phyloP scores from a whole-genome alignment of 208 protist genomes.

The Endotrypanum monterogeii region DNA sequence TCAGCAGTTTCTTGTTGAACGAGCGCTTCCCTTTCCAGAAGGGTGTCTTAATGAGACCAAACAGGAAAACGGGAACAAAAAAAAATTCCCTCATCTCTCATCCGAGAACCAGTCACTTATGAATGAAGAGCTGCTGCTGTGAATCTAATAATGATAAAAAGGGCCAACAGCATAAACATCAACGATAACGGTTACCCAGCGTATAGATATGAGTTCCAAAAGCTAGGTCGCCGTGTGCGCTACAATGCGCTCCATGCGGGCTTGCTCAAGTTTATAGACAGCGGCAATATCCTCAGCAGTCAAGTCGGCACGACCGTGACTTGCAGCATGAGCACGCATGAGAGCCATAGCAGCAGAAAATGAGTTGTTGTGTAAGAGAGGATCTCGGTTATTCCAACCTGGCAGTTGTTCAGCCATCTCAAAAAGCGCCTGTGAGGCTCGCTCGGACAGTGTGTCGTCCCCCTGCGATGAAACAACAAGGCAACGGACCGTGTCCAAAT shows the following conservation, averaged over 20 bases:
- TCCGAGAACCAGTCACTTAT: background rate
- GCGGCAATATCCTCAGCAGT: slow-evolving; percentile 45
- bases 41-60: too few relatives aligned
- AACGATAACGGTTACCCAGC: background rate
- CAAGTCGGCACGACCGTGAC: slow-evolving; percentile 45
- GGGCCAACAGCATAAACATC: background rate
- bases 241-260: slow-evolving; percentile 33
- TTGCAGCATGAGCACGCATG: slow-evolving; percentile 67
- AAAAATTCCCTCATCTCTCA: too few relatives aligned
- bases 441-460: slow-evolving; percentile 18
- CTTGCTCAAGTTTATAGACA: slow-evolving; percentile 47
- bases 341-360: slow-evolving; percentile 70
- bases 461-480: slow-evolving; percentile 15
- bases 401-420: slow-evolving; percentile 33
- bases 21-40: too few relatives aligned
- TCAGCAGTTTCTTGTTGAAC: too few relatives aligned
- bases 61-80: too few relatives aligned
- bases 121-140: too few relatives aligned
- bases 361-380: slow-evolving; percentile 87
- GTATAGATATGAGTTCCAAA: background rate
- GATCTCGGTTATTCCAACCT: slow-evolving; percentile 77
- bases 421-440: slow-evolving; percentile 48
- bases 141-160: too few relatives aligned
- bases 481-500: slow-evolving; percentile 44
- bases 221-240: background rate